Evolutionary conservation across 2,329 filamentous ascomycete genomes (phyloP), one percentile per base, ranked within the genome.

Genomic region (Stachybotrys echinatus): DNA sequence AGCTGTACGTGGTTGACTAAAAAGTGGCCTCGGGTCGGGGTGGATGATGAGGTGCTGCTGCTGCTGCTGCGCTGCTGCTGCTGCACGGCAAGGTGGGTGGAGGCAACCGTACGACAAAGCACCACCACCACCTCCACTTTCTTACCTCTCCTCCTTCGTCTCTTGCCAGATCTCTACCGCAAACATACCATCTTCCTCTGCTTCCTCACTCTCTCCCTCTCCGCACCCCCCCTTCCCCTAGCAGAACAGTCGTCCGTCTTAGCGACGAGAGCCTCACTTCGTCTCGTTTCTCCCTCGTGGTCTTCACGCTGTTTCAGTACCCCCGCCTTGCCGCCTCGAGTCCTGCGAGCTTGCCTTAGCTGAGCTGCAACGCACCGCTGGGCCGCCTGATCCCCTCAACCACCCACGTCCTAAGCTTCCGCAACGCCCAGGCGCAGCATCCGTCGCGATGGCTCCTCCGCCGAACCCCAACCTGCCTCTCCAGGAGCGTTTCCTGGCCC

Each of bases 381-480:
- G n/a, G n/a, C n/a, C n/a, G n/a, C n/a, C n/a, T n/a, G n/a, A n/a
- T n/a, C n/a, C n/a, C n/a, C n/a, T n/a, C n/a, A n/a, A 34, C 27
- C 27, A 34, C 27, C 27, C 10, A 34, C 10, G 10, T 14, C 10
- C 3, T 14, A 34, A 5, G 3, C 27, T 10, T 2, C 27, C 27
- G 27, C 27, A 34, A n/a, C 27, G 27, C 27, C 27, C 10, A 10
- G 10, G 27, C 27, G 27, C 27, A 34, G 27, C 27, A 45, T 31
- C 40, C 50, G n/a, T n/a, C 57, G 42, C 52, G 44, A 77, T 95
- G 55, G 89, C 88, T 72, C 87, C 88, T 73, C 86, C 87, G 70
- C 86, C 88, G 57, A 74, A 85, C 52, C 74, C 87, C 51, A 79
- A 74, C 60, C 70, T 87, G 70, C 85, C 89, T 67, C 76, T 94